phyloP scores from a whole-genome alignment of 106 monocot genomes.

The Acorus calamus region DNA sequence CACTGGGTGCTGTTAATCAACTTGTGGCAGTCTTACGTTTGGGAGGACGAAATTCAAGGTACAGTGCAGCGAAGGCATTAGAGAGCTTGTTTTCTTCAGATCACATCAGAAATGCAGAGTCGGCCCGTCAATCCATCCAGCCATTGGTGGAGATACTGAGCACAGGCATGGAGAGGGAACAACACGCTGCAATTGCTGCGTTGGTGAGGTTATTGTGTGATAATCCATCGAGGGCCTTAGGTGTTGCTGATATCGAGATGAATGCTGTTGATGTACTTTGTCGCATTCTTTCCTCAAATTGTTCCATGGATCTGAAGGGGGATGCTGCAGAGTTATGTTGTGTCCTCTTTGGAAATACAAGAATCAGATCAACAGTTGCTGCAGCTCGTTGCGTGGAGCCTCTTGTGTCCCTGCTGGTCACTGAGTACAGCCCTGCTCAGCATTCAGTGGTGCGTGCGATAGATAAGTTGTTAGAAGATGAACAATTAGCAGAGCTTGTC shows the following conservation, averaged over 20 bases:
- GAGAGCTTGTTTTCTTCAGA: conserved; percentile 90
- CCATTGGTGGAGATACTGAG: conserved; percentile 89
- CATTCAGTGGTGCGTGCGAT: conserved; percentile 80
- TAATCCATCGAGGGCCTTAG: conserved; percentile 62
- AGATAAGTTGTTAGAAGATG: conserved; percentile 91
- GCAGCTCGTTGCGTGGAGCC: conserved; percentile 92
- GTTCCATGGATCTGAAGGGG: conserved; percentile 83
- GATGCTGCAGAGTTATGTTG: conserved; percentile 90
- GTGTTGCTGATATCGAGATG: conserved; percentile 77
- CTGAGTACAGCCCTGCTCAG: conserved; percentile 53
- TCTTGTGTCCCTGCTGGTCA: conserved; percentile 57
- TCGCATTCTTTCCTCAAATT: conserved; percentile 76
- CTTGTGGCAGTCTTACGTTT: conserved; percentile 86
- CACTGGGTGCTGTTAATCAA: conserved; percentile 74
- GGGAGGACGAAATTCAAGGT: conserved; percentile 89
- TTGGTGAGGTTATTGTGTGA: conserved; percentile 73
- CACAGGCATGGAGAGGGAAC: conserved; percentile 82
- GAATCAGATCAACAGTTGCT: conserved; percentile 74
- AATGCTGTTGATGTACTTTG: conserved; percentile 95
- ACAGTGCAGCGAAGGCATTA: conserved; percentile 93
- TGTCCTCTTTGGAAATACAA: conserved; percentile 84
- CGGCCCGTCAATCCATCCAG: conserved; percentile 73
- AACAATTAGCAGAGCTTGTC: conserved; percentile 76
- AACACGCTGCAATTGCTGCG: conserved; percentile 90
- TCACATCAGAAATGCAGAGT: conserved; percentile 75